Percentiles rank a stretch among this genome's conserved stretches.
Conservation (phyloP, 2,329 filamentous ascomycete species). For the Coniochaeta ligniaria region DNA sequence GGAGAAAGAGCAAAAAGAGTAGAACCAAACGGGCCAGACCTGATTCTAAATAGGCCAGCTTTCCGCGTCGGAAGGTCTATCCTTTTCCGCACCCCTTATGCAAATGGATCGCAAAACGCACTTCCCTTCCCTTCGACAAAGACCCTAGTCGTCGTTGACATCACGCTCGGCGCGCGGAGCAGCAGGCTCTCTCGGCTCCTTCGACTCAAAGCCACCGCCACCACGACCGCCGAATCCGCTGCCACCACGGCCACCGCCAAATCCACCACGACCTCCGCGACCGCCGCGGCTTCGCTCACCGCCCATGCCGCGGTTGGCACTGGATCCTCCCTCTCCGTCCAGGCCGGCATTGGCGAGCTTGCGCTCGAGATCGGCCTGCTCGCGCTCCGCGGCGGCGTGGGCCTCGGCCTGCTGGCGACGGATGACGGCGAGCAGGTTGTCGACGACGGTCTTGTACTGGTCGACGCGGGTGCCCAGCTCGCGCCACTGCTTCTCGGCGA, state of each 20-base stretch:
- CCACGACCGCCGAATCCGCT: slow-evolving; percentile 15
- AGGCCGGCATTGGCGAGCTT: slow-evolving; percentile 45
- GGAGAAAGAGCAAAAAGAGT: neutral
- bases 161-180: slow-evolving; percentile 20
- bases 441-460: slow-evolving; percentile 80
- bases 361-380: slow-evolving; percentile 63
- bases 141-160: slow-evolving; percentile 47
- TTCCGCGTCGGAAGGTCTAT: neutral
- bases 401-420: slow-evolving; percentile 76
- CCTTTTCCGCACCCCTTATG: neutral
- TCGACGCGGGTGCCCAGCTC: slow-evolving; percentile 87
- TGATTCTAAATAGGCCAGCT: neutral
- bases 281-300: slow-evolving; percentile 20
- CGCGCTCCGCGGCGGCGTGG: slow-evolving; percentile 69
- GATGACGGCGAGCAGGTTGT: slow-evolving; percentile 71
- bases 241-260: slow-evolving; percentile 9
- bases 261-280: slow-evolving; percentile 15
- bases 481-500: slow-evolving; percentile 96
- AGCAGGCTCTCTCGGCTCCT: neutral
- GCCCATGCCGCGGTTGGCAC: slow-evolving; percentile 12
- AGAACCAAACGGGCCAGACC: neutral
- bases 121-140: neutral
- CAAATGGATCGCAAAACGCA: neutral
- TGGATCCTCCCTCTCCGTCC: slow-evolving; percentile 13
- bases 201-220: neutral